These are phyloP conservation scores for Teratosphaeria gauchensis DNA, from an alignment of 2,329 filamentous ascomycete species.

Conservation along the genomic window DNA sequence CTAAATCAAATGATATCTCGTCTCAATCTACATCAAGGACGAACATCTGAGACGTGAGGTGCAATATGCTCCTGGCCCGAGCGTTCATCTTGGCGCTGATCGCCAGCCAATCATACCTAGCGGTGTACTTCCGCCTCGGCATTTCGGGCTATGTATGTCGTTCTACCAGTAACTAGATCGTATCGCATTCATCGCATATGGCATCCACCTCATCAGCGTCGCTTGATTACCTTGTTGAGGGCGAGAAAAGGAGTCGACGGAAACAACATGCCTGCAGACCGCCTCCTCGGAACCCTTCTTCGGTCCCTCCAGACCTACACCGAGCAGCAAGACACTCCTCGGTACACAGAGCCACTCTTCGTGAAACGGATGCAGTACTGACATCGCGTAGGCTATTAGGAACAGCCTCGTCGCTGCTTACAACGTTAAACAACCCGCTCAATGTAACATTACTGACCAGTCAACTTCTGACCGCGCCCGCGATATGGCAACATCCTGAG, in stretches of 20 bases:
- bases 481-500: conserved; percentile 57
- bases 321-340: conserved; percentile 49
- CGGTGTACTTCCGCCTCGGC: background rate
- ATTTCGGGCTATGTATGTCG: background rate
- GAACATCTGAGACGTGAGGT: background rate
- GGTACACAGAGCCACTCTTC: conserved; percentile 33
- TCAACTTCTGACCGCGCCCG: conserved; percentile 60
- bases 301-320: conserved; percentile 52
- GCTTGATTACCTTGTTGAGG: background rate
- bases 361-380: background rate
- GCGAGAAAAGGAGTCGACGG: background rate
- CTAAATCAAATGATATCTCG: background rate
- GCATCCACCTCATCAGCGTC: background rate
- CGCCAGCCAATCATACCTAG: background rate
- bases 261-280: conserved; percentile 55
- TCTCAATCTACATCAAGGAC: background rate
- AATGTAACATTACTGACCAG: conserved; percentile 65
- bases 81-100: background rate
- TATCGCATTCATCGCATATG: background rate
- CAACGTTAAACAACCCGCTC: conserved; percentile 61
- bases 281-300: conserved; percentile 57
- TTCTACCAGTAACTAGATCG: background rate
- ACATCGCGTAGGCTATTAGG: conserved; percentile 41
- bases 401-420: conserved; percentile 58
- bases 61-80: background rate